Evolutionary conservation across 2,329 filamentous ascomycete genomes (phyloP), one percentile per base, ranked within the genome.

Genomic region (Aspergillus sp.): DNA sequence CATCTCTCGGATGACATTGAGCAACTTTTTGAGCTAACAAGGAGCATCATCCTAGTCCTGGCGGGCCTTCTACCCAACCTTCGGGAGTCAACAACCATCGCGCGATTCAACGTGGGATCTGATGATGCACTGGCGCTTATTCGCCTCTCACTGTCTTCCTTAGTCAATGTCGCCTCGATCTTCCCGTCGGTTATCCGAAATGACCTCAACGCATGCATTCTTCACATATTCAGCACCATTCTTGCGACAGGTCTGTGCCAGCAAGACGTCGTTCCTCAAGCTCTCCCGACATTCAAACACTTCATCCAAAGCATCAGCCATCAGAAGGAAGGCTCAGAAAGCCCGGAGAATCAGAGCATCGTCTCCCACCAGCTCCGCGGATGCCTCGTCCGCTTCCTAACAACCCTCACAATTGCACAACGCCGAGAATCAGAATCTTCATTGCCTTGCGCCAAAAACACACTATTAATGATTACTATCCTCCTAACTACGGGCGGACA

Each of bases 171-270:
- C 1, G 93, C 95, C 6, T 91, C 96, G 61, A 92, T 98, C 15
- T 99, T 99, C 76, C 96, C 96, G 0, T 87, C 90, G 2, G 93
- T 99, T 67, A 99, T 99, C 79, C 95, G 95, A 71, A 93, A 92
- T 9, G 95, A 99, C 72, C 82, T 99, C 6, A 92, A 98, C 70
- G 93, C 95, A 40, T 98, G 93, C 69, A 96, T 98, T 64, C 85
- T 99, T 50, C 93, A 99, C 77, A 96, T 98, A 55, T 97, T 98
- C 70, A 90, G 91, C 54, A 96, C 92, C 0, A 95, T 96, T 57
- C 84, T 99, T 12, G 90, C 90, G 14, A 97, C 92, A 0, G 89
- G 90, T 0, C 82, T 86, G 11, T 98, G 93, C 69, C 96, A 99
- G 75, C 86, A 90, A 24, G 84, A 91, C 39, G 91, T 98, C 33